Base-by-base conservation (phyloP, 2,329 filamentous ascomycete species). In the Ophiostoma fasciatum region DNA sequence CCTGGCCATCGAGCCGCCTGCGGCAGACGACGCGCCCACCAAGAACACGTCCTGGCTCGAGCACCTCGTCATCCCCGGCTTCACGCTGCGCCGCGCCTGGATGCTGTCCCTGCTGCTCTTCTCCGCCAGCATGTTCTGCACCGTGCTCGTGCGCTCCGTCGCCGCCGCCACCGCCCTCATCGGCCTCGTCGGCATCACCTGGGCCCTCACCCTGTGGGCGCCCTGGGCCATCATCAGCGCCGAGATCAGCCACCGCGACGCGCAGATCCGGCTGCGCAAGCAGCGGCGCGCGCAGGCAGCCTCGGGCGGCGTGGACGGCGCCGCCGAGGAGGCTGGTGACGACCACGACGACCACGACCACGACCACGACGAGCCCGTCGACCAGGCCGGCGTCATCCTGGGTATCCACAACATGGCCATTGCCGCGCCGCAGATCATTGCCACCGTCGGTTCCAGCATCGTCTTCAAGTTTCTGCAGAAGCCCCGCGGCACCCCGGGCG, bases 321-420 rank as follows among this genome's bases (percentile, higher is more conserved):
- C 35, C 55, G 51, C 42, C 45, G 50, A 8, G 50, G 50, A 28
- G 33, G 46, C 33, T 41, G 45, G 42, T 4, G 41, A 42, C 11
- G 30, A 36, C 10, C 48, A 51, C 33, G 47, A 49, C 1, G 51
- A 53, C 28, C 48, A 51, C 30, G 48, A 49, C 1, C 50, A 53
- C 20, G 44, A 49, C 10, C 42, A 56, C 20, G 56, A 69, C 31
- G 66, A 72, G 19, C 66, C 72, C 27, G 64, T 72, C 3, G 81
- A 87, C 49, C 80, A 90, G 52, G 83, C 85, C 5, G 85, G 88
- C 28, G 81, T 94, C 28, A 84, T 96, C 30, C 68, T 96, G 3
- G 88, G 88, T 8, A 85, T 96, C 37, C 88, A 96, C 63, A 96
- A 96, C 55, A 88, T 96, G 60, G 79, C 87, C 13, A 82, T 96